Percentiles rank a stretch among this genome's conserved stretches.
phyloP scores from a whole-genome alignment of 805 yeast genomes.

The Candida caryicola region DNA sequence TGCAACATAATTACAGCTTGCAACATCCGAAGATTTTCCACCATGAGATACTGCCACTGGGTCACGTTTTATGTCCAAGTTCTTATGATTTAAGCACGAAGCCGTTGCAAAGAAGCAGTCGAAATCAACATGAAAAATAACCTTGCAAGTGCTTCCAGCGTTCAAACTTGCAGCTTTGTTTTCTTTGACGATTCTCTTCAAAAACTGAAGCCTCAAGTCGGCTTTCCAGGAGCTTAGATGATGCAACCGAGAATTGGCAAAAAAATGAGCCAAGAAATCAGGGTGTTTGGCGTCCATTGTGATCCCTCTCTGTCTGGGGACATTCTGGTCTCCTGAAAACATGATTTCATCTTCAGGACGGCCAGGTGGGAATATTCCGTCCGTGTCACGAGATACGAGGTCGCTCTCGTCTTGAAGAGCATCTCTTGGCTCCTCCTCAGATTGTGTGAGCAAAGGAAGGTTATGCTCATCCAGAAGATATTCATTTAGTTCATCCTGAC shows the following conservation, averaged over 20 bases:
- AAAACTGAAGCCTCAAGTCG: slow-evolving; percentile 60
- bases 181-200: slow-evolving; percentile 42
- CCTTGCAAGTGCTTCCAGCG: slow-evolving; percentile 7
- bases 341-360: not conserved
- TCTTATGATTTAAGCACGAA: slow-evolving; percentile 58
- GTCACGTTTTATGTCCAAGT: slow-evolving; percentile 45
- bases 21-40: slow-evolving; percentile 67
- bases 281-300: slow-evolving; percentile 70
- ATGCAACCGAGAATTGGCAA: slow-evolving; percentile 80
- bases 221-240: slow-evolving; percentile 88
- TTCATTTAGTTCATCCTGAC: slow-evolving; percentile 4
- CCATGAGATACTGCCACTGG: slow-evolving; percentile 68
- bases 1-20: slow-evolving; percentile 90
- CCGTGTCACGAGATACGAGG: too few relatives aligned
- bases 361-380: too few relatives aligned
- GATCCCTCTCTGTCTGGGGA: not conserved
- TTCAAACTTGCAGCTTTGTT: slow-evolving; percentile 5
- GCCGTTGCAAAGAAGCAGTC: slow-evolving; percentile 94
- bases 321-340: not conserved
- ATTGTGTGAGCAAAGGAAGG: slow-evolving; percentile 11
- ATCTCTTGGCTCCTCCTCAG: slow-evolving; percentile 10
- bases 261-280: slow-evolving; percentile 66
- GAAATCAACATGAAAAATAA: slow-evolving; percentile 81
- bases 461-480: slow-evolving; percentile 1
- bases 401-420: slow-evolving; percentile 1